Conservation (phyloP, 2,329 filamentous ascomycete species). For the Tetracladium maxilliforme region DNA sequence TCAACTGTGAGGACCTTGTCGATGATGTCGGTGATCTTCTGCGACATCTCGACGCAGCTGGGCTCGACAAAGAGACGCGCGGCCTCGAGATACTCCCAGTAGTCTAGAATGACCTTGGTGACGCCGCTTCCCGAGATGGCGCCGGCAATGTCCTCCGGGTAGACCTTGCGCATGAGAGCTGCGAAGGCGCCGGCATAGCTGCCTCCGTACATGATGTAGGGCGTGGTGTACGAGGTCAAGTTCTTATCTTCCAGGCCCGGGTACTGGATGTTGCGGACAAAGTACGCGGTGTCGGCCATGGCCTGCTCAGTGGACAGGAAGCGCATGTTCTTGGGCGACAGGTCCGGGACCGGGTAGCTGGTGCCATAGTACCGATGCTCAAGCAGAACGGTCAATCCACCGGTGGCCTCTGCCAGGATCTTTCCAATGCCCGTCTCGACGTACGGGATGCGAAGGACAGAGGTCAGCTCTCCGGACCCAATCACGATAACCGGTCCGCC, state of each 20-base stretch:
- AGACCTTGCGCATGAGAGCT: conserved; percentile 60
- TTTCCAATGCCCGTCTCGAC: conserved; percentile 66
- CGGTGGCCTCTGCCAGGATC: conserved; percentile 53
- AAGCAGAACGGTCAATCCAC: conserved; percentile 65
- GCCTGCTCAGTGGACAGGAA: conserved; percentile 78
- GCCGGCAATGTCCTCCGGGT: conserved; percentile 42
- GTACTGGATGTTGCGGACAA: conserved; percentile 59
- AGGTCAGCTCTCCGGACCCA: conserved; percentile 55
- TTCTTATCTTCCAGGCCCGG: conserved; percentile 52
- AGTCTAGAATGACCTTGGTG: conserved; percentile 63
- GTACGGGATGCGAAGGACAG: conserved; percentile 46
- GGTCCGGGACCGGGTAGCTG: conserved; percentile 53
- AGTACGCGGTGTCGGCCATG: conserved; percentile 68
- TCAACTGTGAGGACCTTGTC: conserved; percentile 39
- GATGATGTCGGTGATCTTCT: conserved; percentile 41
- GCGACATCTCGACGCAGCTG: conserved; percentile 49
- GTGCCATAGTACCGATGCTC: conserved; percentile 81
- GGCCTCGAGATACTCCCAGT: conserved; percentile 50
- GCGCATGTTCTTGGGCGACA: conserved; percentile 48
- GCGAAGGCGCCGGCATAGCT: conserved; percentile 73
- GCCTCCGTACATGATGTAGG: conserved; percentile 71
- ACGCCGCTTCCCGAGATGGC: conserved; percentile 72
- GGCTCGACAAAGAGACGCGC: conserved; percentile 38
- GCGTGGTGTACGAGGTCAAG: conserved; percentile 47
- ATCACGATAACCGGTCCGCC: conserved; percentile 75